phyloP scores from a whole-genome alignment of 495 filamentous ascomycete genomes.

The Cladorrhinum samala region DNA sequence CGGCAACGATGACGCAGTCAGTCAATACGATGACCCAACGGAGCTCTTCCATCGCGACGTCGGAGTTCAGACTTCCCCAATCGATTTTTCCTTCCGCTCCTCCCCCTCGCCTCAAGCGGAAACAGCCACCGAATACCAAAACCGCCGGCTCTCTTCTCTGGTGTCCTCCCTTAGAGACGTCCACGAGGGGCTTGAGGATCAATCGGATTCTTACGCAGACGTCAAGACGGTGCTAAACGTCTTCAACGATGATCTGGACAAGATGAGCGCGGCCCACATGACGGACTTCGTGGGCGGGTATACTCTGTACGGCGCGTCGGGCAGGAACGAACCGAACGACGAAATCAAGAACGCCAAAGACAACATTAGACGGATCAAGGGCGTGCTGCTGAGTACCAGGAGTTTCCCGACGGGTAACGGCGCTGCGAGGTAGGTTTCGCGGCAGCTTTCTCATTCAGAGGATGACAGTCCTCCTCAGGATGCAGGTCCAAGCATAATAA shows the following conservation, averaged over 20 bases:
- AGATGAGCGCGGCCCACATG: slow-evolving; percentile 31
- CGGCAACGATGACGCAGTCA: slow-evolving; percentile 30
- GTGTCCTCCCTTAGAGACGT: slow-evolving; percentile 49
- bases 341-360: slow-evolving; percentile 70
- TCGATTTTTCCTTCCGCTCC: slow-evolving; percentile 24
- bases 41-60: slow-evolving; percentile 89
- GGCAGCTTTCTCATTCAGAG: not conserved
- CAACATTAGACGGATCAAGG: slow-evolving; percentile 90
- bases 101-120: slow-evolving; percentile 2
- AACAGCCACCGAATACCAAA: slow-evolving; percentile 26
- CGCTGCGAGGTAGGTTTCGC: not conserved
- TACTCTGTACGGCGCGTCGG: slow-evolving; percentile 32
- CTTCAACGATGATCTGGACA: slow-evolving; percentile 43
- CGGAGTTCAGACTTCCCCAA: slow-evolving; percentile 75
- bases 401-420: slow-evolving; percentile 43
- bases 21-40: slow-evolving; percentile 56
- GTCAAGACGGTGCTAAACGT: slow-evolving; percentile 40
- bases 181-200: slow-evolving; percentile 35
- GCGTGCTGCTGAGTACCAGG: slow-evolving; percentile 75
- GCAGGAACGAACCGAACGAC: slow-evolving; percentile 58
- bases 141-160: slow-evolving; percentile 27
- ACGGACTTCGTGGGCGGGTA: slow-evolving; percentile 27
- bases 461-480: no score
- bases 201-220: slow-evolving; percentile 31
- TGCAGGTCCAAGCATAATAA: no score